Evolutionary conservation across 2,329 filamentous ascomycete genomes (phyloP).

Genomic region (Neodidymelliopsis sp.): DNA sequence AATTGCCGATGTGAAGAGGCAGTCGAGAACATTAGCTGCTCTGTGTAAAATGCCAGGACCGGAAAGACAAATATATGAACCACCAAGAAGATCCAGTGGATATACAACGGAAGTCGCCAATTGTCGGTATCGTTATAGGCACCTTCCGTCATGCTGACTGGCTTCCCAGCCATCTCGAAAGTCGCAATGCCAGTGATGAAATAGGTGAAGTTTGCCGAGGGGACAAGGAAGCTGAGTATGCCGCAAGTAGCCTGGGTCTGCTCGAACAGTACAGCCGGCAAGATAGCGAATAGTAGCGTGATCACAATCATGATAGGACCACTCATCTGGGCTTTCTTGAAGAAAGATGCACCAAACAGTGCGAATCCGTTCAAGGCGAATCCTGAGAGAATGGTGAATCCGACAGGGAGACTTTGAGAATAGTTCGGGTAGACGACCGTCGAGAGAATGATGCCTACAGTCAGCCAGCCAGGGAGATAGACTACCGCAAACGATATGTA

Average conservation of each 20-base stretch:
- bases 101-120: conserved; percentile 28
- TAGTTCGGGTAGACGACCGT: conserved; percentile 29
- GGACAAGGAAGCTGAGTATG: conserved; percentile 32
- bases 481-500: conserved; percentile 38
- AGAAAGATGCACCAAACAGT: conserved; percentile 35
- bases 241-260: conserved; percentile 16
- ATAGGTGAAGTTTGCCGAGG: conserved; percentile 35
- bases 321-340: conserved; percentile 36
- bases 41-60: conserved; percentile 28
- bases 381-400: conserved; percentile 33
- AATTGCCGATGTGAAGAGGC: conserved; percentile 46
- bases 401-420: conserved; percentile 25
- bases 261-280: conserved; percentile 28
- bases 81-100: conserved; percentile 31
- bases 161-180: conserved; percentile 23
- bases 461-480: conserved; percentile 35
- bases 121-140: conserved; percentile 4
- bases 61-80: conserved; percentile 34
- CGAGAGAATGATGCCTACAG: conserved; percentile 29
- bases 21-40: conserved; percentile 30
- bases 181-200: conserved; percentile 32
- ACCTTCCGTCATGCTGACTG: conserved; percentile 21
- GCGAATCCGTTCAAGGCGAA: conserved; percentile 32
- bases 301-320: conserved; percentile 35
- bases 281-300: conserved; percentile 27